Conservation (phyloP, 805 yeast species). For the Pichia californica region DNA sequence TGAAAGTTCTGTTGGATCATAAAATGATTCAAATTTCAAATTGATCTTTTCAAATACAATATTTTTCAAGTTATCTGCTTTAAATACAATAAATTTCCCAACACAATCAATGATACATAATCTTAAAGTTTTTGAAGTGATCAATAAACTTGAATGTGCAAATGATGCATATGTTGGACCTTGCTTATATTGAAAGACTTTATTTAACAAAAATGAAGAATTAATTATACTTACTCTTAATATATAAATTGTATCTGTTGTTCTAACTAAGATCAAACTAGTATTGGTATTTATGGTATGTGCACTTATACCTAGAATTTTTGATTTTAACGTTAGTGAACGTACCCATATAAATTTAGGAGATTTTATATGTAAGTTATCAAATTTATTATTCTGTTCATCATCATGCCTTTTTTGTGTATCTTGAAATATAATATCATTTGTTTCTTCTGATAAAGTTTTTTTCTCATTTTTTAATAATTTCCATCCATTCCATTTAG, state of each 20-base stretch:
- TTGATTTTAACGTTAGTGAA: not conserved
- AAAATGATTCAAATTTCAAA: slow-evolving; percentile 19
- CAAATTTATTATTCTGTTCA: not conserved
- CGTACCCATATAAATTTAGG: not conserved
- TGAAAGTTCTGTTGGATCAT: slow-evolving; percentile 47
- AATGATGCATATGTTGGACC: not conserved
- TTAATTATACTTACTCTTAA: not conserved
- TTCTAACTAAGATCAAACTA: not conserved
- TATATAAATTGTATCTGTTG: not conserved
- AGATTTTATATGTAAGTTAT: not conserved
- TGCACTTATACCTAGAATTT: not conserved
- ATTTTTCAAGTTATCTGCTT: slow-evolving; percentile 11
- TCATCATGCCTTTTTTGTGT: not conserved
- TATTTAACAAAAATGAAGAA: not conserved
- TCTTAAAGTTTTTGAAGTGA: slow-evolving; percentile 10
- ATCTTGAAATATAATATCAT: not conserved
- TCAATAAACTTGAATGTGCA: not conserved
- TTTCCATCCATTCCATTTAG: not conserved
- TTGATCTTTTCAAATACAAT: slow-evolving; percentile 1
- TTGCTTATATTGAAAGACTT: not conserved
- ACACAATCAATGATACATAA: slow-evolving; percentile 43
- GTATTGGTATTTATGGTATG: not conserved
- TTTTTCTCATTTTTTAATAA: not conserved
- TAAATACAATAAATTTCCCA: slow-evolving; percentile 46
- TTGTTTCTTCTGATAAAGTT: not conserved